phyloP scores from a whole-genome alignment of 495 filamentous ascomycete genomes.

The Xylaria telfairii region DNA sequence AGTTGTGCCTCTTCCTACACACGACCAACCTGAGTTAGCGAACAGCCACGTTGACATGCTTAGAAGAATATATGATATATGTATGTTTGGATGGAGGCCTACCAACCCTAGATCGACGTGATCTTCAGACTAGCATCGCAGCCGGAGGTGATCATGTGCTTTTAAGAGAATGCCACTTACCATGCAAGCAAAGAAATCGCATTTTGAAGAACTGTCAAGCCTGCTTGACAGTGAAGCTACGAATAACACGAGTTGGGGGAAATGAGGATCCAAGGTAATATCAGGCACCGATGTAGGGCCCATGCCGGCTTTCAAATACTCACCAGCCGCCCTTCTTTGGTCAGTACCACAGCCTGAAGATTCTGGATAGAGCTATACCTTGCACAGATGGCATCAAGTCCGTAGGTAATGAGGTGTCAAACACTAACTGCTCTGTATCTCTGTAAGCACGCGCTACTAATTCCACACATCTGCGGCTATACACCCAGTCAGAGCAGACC shows the following conservation, averaged over 20 bases:
- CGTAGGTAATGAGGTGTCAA: too few relatives aligned
- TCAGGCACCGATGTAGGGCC: not conserved
- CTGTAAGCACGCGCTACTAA: not conserved
- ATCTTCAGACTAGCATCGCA: not conserved
- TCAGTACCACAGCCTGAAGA: not conserved
- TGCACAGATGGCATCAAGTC: not conserved
- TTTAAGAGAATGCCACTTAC: slow-evolving; percentile 2
- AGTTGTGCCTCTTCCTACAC: slow-evolving; percentile 33
- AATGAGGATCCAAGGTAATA: not conserved
- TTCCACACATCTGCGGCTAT: not conserved
- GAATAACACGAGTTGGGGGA: not conserved
- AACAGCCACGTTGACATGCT: not conserved
- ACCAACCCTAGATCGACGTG: not conserved
- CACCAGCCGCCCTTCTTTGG: not conserved
- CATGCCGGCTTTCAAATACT: slow-evolving; percentile 15
- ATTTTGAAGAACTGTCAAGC: slow-evolving; percentile 5
- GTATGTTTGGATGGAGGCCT: not conserved
- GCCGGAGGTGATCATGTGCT: not conserved
- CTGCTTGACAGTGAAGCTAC: not conserved
- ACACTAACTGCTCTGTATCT: too few relatives aligned
- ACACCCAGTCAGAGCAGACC: not conserved
- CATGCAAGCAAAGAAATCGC: slow-evolving; percentile 30
- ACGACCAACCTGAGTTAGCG: not conserved
- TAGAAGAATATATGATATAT: not conserved
- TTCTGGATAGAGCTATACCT: not conserved